Base-by-base conservation (phyloP, 306 rosid species). In the Bauhinia variegata region DNA sequence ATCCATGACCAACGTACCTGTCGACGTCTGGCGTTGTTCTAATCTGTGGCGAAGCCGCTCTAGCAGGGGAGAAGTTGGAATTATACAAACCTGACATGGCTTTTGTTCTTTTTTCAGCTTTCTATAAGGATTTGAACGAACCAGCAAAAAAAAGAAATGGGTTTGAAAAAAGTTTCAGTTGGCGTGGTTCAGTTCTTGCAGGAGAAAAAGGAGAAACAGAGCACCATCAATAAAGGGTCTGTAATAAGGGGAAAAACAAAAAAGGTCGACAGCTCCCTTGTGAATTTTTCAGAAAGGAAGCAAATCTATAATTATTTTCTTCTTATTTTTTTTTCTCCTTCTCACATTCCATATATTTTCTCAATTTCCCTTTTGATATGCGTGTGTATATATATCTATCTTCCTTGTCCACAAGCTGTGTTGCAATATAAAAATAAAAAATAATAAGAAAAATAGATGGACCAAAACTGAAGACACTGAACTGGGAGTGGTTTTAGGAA, bases 41-140 rank as follows among this genome's bases (percentile, higher is more conserved):
- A 88, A 92, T 92, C 85, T 89, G 97, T 15, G 97, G 96, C 65
- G 97, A 92, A 79, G 81, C 97, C 51, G 97, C 95, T 87, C 97
- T 89, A 55, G 92, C 96, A 39, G 91, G 97, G 38, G 97, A 92
- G 85, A 89, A 92, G 85, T 92, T 92, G 69, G 89, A 82, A 79
- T 86, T 89, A 68, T 92, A 92, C 89, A 92, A 80, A 59, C 97
- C 97, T 65, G 96, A 92, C 97, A 92, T 92, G 69, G 72, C 80
- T 79, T 60, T 36, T 36, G n/a, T n/a, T 36, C 5, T 36, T 50
- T 72, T 6, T 23, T 52, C 19, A 46, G 59, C 36, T 39, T 73
- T 55, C 73, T 68, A 74, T 69, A 75, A 87, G 83, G 79, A 83
- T 77, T 85, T 66, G 79, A 87, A 81, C 69, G 65, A 79, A 73